phyloP scores from a whole-genome alignment of 495 filamentous ascomycete genomes.

The Glonium stellatum region DNA sequence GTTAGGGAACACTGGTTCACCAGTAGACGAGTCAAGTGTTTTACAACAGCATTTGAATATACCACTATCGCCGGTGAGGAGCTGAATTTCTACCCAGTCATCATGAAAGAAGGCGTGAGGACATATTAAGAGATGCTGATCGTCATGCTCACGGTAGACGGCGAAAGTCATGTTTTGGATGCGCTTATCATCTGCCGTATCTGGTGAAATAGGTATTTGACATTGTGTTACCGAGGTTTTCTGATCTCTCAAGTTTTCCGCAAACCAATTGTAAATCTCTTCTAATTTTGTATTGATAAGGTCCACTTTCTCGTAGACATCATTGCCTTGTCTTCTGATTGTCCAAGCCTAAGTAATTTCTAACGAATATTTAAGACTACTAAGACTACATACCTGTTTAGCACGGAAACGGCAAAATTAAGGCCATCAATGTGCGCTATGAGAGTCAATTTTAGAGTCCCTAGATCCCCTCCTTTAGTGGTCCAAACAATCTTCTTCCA shows the following conservation, averaged over 20 bases:
- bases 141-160: no score
- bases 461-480: constrained; percentile 10
- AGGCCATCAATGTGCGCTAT: constrained; percentile 6
- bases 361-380: not conserved
- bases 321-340: constrained; percentile 1
- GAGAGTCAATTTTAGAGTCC: constrained; percentile 6
- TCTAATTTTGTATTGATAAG: constrained; percentile 7
- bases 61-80: no score
- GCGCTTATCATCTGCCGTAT: no score
- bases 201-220: no score
- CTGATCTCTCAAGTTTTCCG: not conserved
- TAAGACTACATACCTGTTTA: not conserved
- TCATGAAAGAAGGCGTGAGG: no score
- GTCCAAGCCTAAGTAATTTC: not conserved
- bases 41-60: no score
- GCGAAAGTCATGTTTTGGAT: no score
- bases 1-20: no score
- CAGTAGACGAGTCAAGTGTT: no score
- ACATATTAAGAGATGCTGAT: no score
- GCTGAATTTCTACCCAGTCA: no score
- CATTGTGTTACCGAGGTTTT: no score
- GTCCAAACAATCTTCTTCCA: constrained; percentile 14
- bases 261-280: constrained; percentile 11
- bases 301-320: constrained; percentile 1
- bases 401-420: not conserved